Base-by-base conservation (phyloP, 148 eudicot species). In the Rhododendron simsii region DNA sequence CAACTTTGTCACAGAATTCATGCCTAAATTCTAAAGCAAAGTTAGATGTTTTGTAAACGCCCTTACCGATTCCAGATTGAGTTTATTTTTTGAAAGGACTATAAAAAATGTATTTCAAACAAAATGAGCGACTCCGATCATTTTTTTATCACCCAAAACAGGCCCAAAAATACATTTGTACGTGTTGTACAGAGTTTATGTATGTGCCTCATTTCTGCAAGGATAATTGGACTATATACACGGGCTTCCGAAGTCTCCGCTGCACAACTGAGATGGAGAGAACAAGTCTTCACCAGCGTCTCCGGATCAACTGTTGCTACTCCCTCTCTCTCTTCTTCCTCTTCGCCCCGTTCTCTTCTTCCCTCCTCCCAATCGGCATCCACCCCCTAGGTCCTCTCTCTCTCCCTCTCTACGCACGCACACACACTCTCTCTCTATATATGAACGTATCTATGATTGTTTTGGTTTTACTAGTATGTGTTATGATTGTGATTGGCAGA, bases 381-480 rank as follows among this genome's bases (percentile, higher is more conserved):
- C 98, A 94, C 59, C 98, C 98, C 59, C 91, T 92, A 67, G 96
- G 98, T 95, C 67, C 57, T 21, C 55, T 81, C 85, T 86, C 53
- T 83, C 76, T 85, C 84, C 53, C 57, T 84, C 30, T 63, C 12
- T 23, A 5, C 50, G 10, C 50, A 0, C 50, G 0, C 11, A 9
- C 11, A 3, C 15, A 53, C 53, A 81, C 75, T 81, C 85, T 86
- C 45, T 83, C 71, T 88, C 83, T 74, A 50, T 82, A 4, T 35
- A 35, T 35, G 79, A 3, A 35, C 5, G 61, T 75, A 5, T 75
- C 0, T 69, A 10, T 81, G 13, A 26, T 39, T 6, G 10, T 7
- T 51, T 30, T 37, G 18, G 51, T 61, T 33, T 65, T 30, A 41
- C 1, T 41, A 6, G 45, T 41, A 51, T 41, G 26, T 50, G 33